Conservation (phyloP, 1,139 yeast species). For the Candida sanyaensis region DNA sequence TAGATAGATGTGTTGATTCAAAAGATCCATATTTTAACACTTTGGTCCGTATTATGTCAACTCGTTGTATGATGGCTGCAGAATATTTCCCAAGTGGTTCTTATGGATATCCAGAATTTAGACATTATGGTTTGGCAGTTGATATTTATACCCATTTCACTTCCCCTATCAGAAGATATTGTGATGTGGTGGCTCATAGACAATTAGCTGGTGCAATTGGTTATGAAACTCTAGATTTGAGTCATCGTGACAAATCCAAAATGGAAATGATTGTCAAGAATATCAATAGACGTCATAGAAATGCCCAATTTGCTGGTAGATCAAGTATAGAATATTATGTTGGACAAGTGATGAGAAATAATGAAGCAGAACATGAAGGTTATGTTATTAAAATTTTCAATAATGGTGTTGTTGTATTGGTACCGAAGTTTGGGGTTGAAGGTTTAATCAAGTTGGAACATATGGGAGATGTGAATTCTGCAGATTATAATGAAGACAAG, state of each 20-base stretch:
- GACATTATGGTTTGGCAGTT: conserved; percentile 96
- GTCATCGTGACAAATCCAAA: conserved; percentile 84
- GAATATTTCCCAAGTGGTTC: conserved; percentile 96
- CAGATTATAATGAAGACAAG: conserved; percentile 75
- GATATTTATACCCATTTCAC: conserved; percentile 98
- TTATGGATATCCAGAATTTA: conserved; percentile 88
- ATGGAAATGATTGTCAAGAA: conserved; percentile 89
- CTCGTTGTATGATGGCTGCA: conserved; percentile 99
- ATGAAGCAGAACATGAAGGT: conserved; percentile 78
- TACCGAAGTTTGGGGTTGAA: conserved; percentile 97
- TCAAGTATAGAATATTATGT: conserved; percentile 97
- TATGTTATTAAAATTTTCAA: conserved; percentile 89
- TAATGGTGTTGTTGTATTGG: conserved; percentile 92
- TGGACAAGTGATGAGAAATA: conserved; percentile 92
- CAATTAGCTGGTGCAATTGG: conserved; percentile 97
- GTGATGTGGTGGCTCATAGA: conserved; percentile 96
- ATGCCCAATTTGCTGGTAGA: conserved; percentile 98
- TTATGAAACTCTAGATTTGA: conserved; percentile 78
- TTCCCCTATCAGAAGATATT: conserved; percentile 96
- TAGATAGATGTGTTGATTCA: conserved; percentile 83
- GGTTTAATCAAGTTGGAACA: conserved; percentile 83
- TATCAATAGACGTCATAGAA: conserved; percentile 92
- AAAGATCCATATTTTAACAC: conserved; percentile 92
- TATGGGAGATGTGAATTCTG: conserved; percentile 64
- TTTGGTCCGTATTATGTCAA: conserved; percentile 91